Conservation (phyloP, 2,329 filamentous ascomycete genomes). For the Aspergillus eucalypticola region DNA sequence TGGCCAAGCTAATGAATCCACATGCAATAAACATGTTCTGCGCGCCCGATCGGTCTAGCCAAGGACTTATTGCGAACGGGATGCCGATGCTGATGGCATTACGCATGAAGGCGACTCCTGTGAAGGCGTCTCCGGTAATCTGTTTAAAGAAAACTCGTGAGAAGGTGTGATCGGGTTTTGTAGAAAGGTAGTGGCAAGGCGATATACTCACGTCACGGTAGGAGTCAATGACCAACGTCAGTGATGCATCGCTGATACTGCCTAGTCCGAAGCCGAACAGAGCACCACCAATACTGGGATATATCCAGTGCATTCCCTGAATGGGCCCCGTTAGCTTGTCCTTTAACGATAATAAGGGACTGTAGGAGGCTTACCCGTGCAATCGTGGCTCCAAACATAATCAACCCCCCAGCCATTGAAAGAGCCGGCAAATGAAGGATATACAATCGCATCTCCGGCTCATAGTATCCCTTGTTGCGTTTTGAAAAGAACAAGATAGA, state of each 20-base stretch:
- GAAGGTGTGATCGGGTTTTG: not conserved
- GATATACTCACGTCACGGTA: conserved; percentile 36
- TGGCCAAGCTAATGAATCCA: conserved; percentile 27
- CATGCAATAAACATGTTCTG: conserved; percentile 31
- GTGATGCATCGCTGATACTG: conserved; percentile 39
- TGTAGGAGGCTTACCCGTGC: conserved; percentile 29
- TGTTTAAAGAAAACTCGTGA: not conserved
- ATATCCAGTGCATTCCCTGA: conserved; percentile 49
- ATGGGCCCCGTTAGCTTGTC: not conserved
- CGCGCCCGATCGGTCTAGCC: conserved; percentile 27
- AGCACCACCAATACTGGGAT: conserved; percentile 39
- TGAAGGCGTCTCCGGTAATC: conserved; percentile 28
- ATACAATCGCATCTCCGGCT: conserved; percentile 52
- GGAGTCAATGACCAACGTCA: conserved; percentile 41
- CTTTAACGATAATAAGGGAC: not conserved
- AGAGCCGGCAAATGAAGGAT: conserved; percentile 38
- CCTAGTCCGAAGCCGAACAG: conserved; percentile 45
- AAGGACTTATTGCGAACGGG: conserved; percentile 33
- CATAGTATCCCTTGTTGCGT: conserved; percentile 49
- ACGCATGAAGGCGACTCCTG: conserved; percentile 33
- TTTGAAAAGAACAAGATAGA: conserved; percentile 45
- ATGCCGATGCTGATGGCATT: conserved; percentile 35
- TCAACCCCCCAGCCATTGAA: conserved; percentile 44
- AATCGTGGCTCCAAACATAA: conserved; percentile 45
- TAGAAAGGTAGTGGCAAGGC: not conserved